These are phyloP conservation scores for Glycine tomentella DNA, from an alignment of 306 rosid species.

Conservation along the genomic window DNA sequence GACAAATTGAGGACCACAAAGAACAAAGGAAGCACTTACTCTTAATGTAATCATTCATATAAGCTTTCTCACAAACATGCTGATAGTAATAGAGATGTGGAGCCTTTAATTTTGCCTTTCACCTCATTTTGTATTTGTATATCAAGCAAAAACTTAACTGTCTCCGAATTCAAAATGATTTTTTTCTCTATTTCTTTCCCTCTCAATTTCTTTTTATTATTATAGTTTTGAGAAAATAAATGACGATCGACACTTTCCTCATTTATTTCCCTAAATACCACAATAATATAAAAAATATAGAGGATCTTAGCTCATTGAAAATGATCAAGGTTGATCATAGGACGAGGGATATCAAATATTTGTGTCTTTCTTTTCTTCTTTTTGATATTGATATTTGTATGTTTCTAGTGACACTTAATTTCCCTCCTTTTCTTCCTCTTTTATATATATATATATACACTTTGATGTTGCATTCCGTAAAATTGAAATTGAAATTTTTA, in stretches of 20 bases:
- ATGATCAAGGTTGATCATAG: constrained; percentile 14
- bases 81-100: too few species aligned
- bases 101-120: constrained; percentile 14
- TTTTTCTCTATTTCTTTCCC: too few species aligned
- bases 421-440: too few species aligned
- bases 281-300: too few species aligned
- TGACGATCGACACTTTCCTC: too few species aligned
- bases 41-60: constrained; percentile 49
- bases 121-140: constrained; percentile 21
- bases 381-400: too few species aligned
- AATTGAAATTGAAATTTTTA: neutral
- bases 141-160: constrained; percentile 38
- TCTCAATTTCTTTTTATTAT: too few species aligned
- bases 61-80: constrained; percentile 41
- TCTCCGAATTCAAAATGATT: neutral
- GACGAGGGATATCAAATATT: neutral
- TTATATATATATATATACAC: too few species aligned
- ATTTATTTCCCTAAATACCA: too few species aligned
- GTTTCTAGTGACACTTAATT: too few species aligned
- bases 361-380: too few species aligned
- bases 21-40: constrained; percentile 24
- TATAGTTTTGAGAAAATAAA: too few species aligned
- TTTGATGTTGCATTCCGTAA: neutral
- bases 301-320: neutral
- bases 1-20: constrained; percentile 45